Conservation (phyloP, 306 rosid species). For the Albizia julibrissin region DNA sequence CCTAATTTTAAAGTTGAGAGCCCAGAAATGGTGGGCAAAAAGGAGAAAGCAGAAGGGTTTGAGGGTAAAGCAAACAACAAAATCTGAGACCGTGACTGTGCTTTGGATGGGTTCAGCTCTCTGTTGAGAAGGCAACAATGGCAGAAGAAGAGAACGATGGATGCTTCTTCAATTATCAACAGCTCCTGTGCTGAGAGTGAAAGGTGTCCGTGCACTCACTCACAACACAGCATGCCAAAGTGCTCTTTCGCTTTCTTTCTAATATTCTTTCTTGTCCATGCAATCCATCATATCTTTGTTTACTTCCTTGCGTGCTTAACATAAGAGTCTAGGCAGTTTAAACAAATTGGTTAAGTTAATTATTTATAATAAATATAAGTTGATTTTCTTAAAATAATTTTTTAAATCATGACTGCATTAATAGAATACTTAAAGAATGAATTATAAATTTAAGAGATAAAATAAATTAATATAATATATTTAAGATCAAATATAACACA, state of each 20-base stretch:
- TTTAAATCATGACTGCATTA: too few relatives aligned
- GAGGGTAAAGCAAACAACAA: background rate
- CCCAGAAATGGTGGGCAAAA: background rate
- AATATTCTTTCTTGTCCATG: too few relatives aligned
- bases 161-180: background rate
- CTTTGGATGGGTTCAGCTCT: background rate
- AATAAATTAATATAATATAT: too few relatives aligned
- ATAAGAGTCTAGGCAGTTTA: too few relatives aligned
- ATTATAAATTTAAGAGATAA: too few relatives aligned
- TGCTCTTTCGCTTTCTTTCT: background rate
- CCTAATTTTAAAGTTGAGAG: background rate
- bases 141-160: background rate
- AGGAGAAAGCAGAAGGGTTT: background rate
- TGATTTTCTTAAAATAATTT: too few relatives aligned
- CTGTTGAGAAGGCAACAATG: background rate
- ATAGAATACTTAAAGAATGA: too few relatives aligned
- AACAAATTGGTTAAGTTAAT: too few relatives aligned
- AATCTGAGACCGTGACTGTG: background rate
- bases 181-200: background rate
- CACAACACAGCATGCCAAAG: background rate
- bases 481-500: too few relatives aligned
- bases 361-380: too few relatives aligned
- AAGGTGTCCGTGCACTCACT: background rate
- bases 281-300: background rate
- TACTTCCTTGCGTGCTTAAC: too few relatives aligned